A percentile compares a stretch with the other conserved stretches of the same genome.
phyloP scores from a whole-genome alignment of 345 rosid genomes.

The Eutrema heterophyllum region DNA sequence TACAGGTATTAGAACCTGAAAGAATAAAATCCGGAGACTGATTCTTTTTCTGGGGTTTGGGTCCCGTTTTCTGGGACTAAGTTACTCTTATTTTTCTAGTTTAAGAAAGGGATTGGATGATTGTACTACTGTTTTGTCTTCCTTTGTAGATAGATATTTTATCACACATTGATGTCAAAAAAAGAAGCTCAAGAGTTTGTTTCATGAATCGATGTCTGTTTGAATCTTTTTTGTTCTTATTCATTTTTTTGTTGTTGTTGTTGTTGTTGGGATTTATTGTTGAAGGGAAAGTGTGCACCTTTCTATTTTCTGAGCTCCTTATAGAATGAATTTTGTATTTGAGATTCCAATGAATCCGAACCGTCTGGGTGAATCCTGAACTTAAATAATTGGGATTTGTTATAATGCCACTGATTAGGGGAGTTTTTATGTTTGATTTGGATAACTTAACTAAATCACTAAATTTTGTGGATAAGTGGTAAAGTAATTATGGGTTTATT shows the following conservation, averaged over 20 bases:
- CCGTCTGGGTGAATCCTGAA: not conserved
- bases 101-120: conserved; percentile 14
- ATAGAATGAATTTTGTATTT: not conserved
- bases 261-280: not conserved
- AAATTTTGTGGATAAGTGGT: not conserved
- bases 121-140: conserved; percentile 21
- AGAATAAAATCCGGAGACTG: not conserved
- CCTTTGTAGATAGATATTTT: conserved; percentile 27
- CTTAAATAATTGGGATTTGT: not conserved
- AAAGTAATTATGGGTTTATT: no score
- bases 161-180: not conserved
- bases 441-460: not conserved
- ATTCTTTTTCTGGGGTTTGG: conserved; percentile 12
- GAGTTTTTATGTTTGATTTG: not conserved
- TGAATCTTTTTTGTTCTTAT: conserved; percentile 7
- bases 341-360: not conserved
- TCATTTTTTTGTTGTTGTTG: not conserved
- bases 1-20: conserved; percentile 45
- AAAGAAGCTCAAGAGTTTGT: conserved; percentile 6
- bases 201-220: conserved; percentile 15
- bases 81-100: conserved; percentile 19
- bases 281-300: not conserved
- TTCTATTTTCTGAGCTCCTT: not conserved
- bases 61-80: conserved; percentile 19
- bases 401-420: not conserved